A percentile compares a stretch with the other conserved stretches of the same genome.
phyloP scores from a whole-genome alignment of 2,329 filamentous ascomycete species.

The Fusarium praegraminearum region DNA sequence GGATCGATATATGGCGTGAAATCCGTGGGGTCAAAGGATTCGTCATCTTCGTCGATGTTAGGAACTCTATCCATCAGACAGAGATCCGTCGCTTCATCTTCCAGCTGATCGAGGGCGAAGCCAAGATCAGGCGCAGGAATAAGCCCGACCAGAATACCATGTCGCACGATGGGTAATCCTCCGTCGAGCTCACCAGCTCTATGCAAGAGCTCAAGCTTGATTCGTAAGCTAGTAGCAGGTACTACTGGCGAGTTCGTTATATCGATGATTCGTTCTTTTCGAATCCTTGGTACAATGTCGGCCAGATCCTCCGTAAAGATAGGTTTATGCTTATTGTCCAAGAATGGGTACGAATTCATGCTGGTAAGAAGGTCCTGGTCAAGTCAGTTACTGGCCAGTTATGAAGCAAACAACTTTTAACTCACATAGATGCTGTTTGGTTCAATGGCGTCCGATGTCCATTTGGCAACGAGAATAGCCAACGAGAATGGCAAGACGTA shows the following conservation, averaged over 20 bases:
- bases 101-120: conserved; percentile 87
- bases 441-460: conserved; percentile 96
- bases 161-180: conserved; percentile 85
- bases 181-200: conserved; percentile 91
- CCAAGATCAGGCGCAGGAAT: conserved; percentile 96
- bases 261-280: conserved; percentile 85
- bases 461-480: conserved; percentile 94
- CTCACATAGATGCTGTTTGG: conserved; percentile 90
- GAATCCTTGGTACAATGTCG: conserved; percentile 83
- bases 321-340: conserved; percentile 96
- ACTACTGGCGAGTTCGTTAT: conserved; percentile 86
- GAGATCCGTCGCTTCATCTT: conserved; percentile 76
- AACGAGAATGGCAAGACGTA: conserved; percentile 96
- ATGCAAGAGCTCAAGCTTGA: conserved; percentile 85
- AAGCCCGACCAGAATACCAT: conserved; percentile 84
- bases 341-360: conserved; percentile 96
- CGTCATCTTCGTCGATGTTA: conserved; percentile 73
- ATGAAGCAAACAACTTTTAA: conserved; percentile 13
- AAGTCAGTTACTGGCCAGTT: conserved; percentile 24
- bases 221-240: conserved; percentile 78
- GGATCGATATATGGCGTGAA: conserved; percentile 94
- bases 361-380: conserved; percentile 86
- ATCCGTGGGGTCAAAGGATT: conserved; percentile 77
- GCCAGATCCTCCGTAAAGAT: conserved; percentile 89
- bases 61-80: conserved; percentile 84